Percentiles rank a stretch among this genome's conserved stretches.
Conservation (phyloP, 345 rosid genomes). For the Cochlearia excelsa region DNA sequence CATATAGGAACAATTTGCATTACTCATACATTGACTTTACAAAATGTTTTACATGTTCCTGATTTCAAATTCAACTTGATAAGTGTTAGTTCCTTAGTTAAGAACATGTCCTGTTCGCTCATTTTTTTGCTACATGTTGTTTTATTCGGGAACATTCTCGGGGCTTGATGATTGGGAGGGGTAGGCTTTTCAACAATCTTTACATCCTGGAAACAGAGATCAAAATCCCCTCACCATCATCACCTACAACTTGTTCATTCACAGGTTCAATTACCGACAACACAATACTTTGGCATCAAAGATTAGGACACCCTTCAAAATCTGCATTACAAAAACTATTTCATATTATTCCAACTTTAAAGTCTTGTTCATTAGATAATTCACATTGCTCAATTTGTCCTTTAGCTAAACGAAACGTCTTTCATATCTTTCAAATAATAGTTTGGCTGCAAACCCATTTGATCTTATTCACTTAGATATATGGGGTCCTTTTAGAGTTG, state of each 20-base stretch:
- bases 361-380: too few relatives aligned
- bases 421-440: not conserved
- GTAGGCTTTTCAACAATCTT: too few relatives aligned
- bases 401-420: not conserved
- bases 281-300: not conserved
- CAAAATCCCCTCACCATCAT: not conserved
- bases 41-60: too few relatives aligned
- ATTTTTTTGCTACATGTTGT: too few relatives aligned
- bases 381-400: not conserved
- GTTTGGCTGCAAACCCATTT: not conserved
- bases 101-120: too few relatives aligned
- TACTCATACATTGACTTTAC: too few relatives aligned
- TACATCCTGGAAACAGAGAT: not conserved
- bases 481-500: not conserved
- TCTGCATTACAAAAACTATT: not conserved
- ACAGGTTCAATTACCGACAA: not conserved
- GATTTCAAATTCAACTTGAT: too few relatives aligned
- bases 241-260: not conserved
- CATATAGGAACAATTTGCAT: too few relatives aligned
- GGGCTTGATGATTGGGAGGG: too few relatives aligned
- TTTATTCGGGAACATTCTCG: too few relatives aligned
- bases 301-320: not conserved
- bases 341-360: too few relatives aligned
- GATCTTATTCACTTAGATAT: not conserved
- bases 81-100: too few relatives aligned